Evolutionary conservation across 306 rosid species (phyloP).

Genomic region (Echinosophora koreensis): DNA sequence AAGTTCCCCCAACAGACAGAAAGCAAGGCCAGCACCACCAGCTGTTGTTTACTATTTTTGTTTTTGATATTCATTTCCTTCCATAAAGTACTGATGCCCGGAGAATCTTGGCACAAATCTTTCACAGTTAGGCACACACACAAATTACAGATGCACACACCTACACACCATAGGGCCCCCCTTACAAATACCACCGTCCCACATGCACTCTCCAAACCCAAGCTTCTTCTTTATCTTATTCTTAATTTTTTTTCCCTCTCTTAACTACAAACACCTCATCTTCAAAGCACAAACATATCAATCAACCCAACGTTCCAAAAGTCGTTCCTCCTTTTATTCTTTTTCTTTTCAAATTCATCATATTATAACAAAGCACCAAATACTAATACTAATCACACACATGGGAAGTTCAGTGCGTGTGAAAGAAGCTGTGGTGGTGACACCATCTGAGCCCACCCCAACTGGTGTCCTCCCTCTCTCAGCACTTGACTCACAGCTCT

Average conservation of each 20-base stretch:
- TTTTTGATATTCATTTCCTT: slow-evolving; percentile 59
- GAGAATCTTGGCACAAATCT: slow-evolving; percentile 87
- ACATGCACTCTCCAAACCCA: not conserved
- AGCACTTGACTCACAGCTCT: slow-evolving; percentile 84
- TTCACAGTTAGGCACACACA: slow-evolving; percentile 55
- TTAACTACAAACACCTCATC: not conserved
- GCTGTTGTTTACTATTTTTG: slow-evolving; percentile 57
- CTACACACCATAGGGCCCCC: slow-evolving; percentile 39
- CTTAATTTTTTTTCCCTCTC: not conserved
- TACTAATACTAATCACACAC: not conserved
- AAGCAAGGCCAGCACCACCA: slow-evolving; percentile 49
- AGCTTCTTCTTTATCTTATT: too few species aligned
- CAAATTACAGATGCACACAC: too few species aligned
- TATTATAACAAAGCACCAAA: not conserved
- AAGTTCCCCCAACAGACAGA: slow-evolving; percentile 56
- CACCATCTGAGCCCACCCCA: slow-evolving; percentile 80
- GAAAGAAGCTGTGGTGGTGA: slow-evolving; percentile 63
- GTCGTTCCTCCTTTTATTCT: not conserved
- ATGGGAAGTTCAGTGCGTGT: slow-evolving; percentile 72
- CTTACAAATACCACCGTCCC: slow-evolving; percentile 41
- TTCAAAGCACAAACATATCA: not conserved
- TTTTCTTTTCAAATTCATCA: not conserved
- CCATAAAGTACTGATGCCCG: slow-evolving; percentile 68
- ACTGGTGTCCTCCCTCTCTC: slow-evolving; percentile 66
- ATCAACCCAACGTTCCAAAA: not conserved